Conservation (phyloP, 2,329 filamentous ascomycete genomes). For the Endothia cerciana region DNA sequence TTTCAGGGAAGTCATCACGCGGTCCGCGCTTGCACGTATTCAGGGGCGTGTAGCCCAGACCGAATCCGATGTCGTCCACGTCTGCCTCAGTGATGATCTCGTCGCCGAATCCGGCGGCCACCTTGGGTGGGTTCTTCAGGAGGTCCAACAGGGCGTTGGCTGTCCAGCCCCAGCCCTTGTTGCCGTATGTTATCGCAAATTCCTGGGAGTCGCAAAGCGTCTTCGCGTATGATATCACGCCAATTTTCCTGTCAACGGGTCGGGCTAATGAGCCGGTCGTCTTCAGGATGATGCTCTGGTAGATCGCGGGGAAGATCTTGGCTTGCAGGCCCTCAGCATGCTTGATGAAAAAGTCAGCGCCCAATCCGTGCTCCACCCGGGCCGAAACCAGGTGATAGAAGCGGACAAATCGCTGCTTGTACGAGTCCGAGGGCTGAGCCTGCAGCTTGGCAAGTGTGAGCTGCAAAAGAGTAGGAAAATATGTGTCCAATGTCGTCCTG, state of each 20-base stretch:
- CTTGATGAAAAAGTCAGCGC: constrained; percentile 88
- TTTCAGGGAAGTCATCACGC: constrained; percentile 83
- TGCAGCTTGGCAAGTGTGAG: constrained; percentile 80
- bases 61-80: constrained; percentile 93
- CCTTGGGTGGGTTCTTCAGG: constrained; percentile 80
- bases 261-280: constrained; percentile 87
- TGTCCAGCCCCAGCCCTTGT: constrained; percentile 89
- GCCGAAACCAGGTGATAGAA: constrained; percentile 94
- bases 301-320: constrained; percentile 81
- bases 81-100: constrained; percentile 85
- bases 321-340: constrained; percentile 82
- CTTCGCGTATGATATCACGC: constrained; percentile 91
- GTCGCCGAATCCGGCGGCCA: constrained; percentile 67
- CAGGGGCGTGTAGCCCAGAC: constrained; percentile 89
- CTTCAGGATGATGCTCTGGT: constrained; percentile 83
- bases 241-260: constrained; percentile 89
- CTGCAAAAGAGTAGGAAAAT: constrained; percentile 78
- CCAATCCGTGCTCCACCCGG: constrained; percentile 76
- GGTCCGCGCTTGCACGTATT: constrained; percentile 82
- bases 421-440: constrained; percentile 71
- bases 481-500: constrained; percentile 69
- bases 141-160: constrained; percentile 88
- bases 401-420: constrained; percentile 84
- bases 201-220: constrained; percentile 83
- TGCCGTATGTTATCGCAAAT: constrained; percentile 75